Conservation (phyloP, 2,329 filamentous ascomycete species). For the Ophiosphaerella korrae region DNA sequence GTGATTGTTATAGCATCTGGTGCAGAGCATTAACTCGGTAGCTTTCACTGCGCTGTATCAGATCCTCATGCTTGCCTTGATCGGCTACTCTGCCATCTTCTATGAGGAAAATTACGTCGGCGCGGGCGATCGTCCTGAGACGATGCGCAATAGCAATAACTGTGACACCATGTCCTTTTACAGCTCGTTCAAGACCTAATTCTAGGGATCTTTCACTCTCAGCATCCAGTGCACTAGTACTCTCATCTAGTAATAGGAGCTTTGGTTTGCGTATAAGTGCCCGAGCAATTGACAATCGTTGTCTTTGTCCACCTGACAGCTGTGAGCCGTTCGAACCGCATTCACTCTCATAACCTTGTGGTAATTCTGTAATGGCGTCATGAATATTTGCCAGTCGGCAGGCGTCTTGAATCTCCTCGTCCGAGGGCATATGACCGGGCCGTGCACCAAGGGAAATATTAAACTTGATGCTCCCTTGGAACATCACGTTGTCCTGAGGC, state of each 20-base stretch:
- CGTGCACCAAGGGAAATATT: constrained; percentile 55
- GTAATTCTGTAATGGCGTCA: constrained; percentile 66
- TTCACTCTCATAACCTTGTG: constrained; percentile 68
- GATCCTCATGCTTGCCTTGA: constrained; percentile 55
- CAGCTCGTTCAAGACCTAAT: constrained; percentile 46
- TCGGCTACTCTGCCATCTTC: constrained; percentile 57
- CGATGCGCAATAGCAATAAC: constrained; percentile 54
- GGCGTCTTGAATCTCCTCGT: constrained; percentile 68
- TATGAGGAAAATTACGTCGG: constrained; percentile 53
- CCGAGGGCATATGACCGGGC: constrained; percentile 60
- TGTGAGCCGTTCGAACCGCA: constrained; percentile 49
- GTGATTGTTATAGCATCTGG: constrained; percentile 49
- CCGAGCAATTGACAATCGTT: constrained; percentile 51
- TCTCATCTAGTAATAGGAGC: constrained; percentile 50
- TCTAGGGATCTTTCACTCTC: constrained; percentile 50
- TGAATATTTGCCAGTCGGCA: constrained; percentile 73
- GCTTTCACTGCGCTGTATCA: constrained; percentile 55
- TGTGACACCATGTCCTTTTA: constrained; percentile 44
- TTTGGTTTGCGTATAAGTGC: constrained; percentile 51
- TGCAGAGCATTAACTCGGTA: constrained; percentile 58
- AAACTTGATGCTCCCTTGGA: constrained; percentile 55
- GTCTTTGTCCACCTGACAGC: constrained; percentile 51
- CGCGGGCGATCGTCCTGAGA: constrained; percentile 48
- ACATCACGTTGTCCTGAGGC: constrained; percentile 55
- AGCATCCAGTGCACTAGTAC: constrained; percentile 51